Evolutionary conservation across 768 basidiomycete genomes (phyloP).

Genomic region (Mycena galopus): DNA sequence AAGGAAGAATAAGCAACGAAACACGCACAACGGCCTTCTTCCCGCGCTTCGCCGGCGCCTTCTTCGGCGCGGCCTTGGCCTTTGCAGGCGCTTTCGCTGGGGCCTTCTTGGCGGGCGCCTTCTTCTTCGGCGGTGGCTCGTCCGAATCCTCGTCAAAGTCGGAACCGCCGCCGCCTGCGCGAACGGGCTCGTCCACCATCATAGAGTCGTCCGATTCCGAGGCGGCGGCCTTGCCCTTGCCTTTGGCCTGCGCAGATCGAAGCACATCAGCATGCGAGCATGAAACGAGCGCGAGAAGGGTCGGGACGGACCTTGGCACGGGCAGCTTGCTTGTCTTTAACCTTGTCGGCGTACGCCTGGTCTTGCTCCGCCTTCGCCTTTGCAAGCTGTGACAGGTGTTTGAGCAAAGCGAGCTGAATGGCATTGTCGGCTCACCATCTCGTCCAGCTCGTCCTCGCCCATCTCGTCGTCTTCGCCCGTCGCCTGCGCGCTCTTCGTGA

Average conservation of each 20-base stretch:
- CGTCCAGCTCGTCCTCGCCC: slow-evolving; percentile 82
- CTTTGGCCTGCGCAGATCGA: slow-evolving; percentile 59
- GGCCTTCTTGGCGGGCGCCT: slow-evolving; percentile 49
- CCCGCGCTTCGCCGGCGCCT: slow-evolving; percentile 60
- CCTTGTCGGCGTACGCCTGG: slow-evolving; percentile 67
- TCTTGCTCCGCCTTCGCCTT: slow-evolving; percentile 82
- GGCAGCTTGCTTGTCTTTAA: slow-evolving; percentile 49
- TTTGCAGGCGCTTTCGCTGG: slow-evolving; percentile 50
- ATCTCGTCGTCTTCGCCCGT: slow-evolving; percentile 62
- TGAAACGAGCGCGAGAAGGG: not conserved
- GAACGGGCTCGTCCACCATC: slow-evolving; percentile 74
- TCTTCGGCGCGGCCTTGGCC: slow-evolving; percentile 55
- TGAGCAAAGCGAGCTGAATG: not conserved
- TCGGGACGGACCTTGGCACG: slow-evolving; percentile 59
- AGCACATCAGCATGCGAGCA: not conserved
- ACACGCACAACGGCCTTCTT: slow-evolving; percentile 62
- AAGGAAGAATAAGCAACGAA: not conserved
- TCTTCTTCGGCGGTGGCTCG: slow-evolving; percentile 58
- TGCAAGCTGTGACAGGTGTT: slow-evolving; percentile 59
- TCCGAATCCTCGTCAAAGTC: slow-evolving; percentile 69
- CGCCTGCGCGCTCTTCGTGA: slow-evolving; percentile 79
- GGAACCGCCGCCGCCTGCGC: slow-evolving; percentile 57
- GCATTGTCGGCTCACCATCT: slow-evolving; percentile 62
- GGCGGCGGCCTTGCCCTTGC: slow-evolving; percentile 58
- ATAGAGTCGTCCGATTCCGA: slow-evolving; percentile 81